These are phyloP conservation scores for Flaveria bidentis DNA, from an alignment of 129 eudicot genomes.

Conservation along the genomic window DNA sequence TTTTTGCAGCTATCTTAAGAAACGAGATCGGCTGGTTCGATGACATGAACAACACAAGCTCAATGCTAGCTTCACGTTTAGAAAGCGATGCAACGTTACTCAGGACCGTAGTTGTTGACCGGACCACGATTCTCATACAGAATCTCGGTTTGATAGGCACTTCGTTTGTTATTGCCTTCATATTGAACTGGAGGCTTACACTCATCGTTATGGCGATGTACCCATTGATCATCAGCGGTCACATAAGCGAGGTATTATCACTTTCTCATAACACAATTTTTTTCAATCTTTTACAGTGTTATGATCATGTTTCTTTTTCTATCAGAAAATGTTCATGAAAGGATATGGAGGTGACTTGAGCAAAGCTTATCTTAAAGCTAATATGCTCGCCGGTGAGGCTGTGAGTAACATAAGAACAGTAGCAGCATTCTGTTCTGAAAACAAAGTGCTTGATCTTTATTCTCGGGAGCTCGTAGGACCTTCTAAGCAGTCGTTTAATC, in stretches of 20 bases:
- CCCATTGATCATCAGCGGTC: slow-evolving; percentile 92
- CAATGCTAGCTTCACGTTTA: slow-evolving; percentile 92
- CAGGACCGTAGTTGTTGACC: slow-evolving; percentile 85
- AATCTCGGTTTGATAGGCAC: slow-evolving; percentile 82
- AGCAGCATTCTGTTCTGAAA: slow-evolving; percentile 97
- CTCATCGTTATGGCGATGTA: slow-evolving; percentile 87
- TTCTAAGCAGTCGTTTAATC: slow-evolving; percentile 68
- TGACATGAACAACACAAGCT: slow-evolving; percentile 78
- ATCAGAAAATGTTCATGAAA: slow-evolving; percentile 97
- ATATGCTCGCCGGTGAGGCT: slow-evolving; percentile 99
- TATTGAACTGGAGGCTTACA: slow-evolving; percentile 91
- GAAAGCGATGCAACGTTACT: slow-evolving; percentile 92
- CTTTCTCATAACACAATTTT: slow-evolving; percentile 6
- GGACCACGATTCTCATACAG: slow-evolving; percentile 77
- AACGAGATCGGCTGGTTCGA: slow-evolving; percentile 99
- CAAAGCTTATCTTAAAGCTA: slow-evolving; percentile 97
- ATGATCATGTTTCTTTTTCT: slow-evolving; percentile 20
- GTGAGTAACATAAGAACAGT: slow-evolving; percentile 95
- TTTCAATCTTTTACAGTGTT: background rate
- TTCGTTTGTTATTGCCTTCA: slow-evolving; percentile 86
- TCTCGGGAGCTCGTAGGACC: slow-evolving; percentile 89
- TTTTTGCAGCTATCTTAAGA: slow-evolving; percentile 81
- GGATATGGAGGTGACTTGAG: slow-evolving; percentile 92
- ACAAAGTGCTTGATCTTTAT: slow-evolving; percentile 82
- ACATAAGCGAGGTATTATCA: slow-evolving; percentile 82